Evolutionary conservation across 345 rosid genomes (phyloP).

Genomic region (Crucihimalaya himalaica): DNA sequence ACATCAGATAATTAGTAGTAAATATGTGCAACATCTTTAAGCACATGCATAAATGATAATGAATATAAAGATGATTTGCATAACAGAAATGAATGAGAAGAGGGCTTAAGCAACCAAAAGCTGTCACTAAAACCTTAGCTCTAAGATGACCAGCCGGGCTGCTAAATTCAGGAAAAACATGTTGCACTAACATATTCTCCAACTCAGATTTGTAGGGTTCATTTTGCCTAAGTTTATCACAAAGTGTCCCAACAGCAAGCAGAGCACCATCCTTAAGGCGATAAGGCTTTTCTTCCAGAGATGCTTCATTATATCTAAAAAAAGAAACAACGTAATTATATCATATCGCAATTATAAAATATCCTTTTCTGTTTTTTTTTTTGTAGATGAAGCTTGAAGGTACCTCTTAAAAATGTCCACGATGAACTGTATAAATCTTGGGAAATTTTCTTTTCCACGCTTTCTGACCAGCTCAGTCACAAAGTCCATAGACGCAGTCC

Average conservation of each 20-base stretch:
- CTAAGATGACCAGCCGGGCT: slow-evolving; percentile 96
- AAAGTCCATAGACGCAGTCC: slow-evolving; percentile 99
- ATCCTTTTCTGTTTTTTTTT: slow-evolving; percentile 9
- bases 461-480: slow-evolving; percentile 95
- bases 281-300: slow-evolving; percentile 70
- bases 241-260: slow-evolving; percentile 98
- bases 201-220: slow-evolving; percentile 95
- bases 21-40: slow-evolving; percentile 11
- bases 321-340: slow-evolving; percentile 14
- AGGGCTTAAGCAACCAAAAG: slow-evolving; percentile 18
- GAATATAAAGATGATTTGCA: slow-evolving; percentile 1
- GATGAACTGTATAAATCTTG: slow-evolving; percentile 73
- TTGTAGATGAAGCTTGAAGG: slow-evolving; percentile 16
- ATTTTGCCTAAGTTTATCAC: slow-evolving; percentile 92
- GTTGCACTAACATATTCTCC: slow-evolving; percentile 94
- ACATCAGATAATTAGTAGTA: slow-evolving; percentile 7
- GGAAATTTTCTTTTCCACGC: slow-evolving; percentile 92
- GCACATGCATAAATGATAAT: slow-evolving; percentile 9
- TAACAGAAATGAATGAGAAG: slow-evolving; percentile 17
- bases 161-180: slow-evolving; percentile 94
- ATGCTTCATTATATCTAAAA: slow-evolving; percentile 80
- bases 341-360: background rate
- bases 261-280: slow-evolving; percentile 97
- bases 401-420: slow-evolving; percentile 82
- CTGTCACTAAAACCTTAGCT: slow-evolving; percentile 71